These are phyloP conservation scores for Neurospora sp. DNA, from an alignment of 495 filamentous ascomycete genomes.

Conservation along the genomic window DNA sequence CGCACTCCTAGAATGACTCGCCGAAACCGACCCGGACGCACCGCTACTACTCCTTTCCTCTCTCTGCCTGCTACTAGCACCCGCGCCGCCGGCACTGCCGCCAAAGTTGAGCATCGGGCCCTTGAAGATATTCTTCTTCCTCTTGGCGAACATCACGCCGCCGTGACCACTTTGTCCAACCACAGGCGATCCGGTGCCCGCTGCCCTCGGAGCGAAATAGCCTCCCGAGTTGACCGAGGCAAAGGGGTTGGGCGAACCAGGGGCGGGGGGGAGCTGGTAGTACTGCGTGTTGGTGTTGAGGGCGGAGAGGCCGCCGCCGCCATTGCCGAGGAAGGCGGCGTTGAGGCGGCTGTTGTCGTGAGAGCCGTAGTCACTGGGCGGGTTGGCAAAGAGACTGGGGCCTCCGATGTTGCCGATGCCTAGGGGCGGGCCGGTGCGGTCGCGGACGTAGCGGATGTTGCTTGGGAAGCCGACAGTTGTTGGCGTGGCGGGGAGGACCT, in stretches of 20 bases:
- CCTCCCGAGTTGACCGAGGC: constrained; percentile 3
- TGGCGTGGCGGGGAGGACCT: constrained; percentile 88
- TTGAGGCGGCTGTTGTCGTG: background rate
- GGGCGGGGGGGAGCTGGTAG: background rate
- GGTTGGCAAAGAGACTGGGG: constrained; percentile 11
- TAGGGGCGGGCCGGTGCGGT: constrained; percentile 30
- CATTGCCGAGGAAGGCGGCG: no score
- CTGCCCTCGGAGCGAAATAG: background rate
- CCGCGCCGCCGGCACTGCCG: constrained; percentile 12
- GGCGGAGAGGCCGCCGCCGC: no score
- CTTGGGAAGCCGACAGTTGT: constrained; percentile 70
- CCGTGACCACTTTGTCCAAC: constrained; percentile 25
- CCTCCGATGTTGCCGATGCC: constrained; percentile 7
- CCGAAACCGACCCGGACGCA: constrained; percentile 19
- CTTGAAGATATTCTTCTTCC: constrained; percentile 83
- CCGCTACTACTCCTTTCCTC: constrained; percentile 3
- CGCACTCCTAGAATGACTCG: constrained; percentile 35
- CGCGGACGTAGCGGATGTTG: constrained; percentile 76
- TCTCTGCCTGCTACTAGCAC: constrained; percentile 16
- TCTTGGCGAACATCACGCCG: constrained; percentile 78
- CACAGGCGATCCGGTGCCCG: background rate
- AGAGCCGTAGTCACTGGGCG: constrained; percentile 1
- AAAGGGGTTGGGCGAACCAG: background rate
- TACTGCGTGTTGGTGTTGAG: background rate
- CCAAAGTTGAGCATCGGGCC: constrained; percentile 58